Base-by-base conservation (phyloP, 345 rosid genomes). In the Euphorbia pulcherrima region DNA sequence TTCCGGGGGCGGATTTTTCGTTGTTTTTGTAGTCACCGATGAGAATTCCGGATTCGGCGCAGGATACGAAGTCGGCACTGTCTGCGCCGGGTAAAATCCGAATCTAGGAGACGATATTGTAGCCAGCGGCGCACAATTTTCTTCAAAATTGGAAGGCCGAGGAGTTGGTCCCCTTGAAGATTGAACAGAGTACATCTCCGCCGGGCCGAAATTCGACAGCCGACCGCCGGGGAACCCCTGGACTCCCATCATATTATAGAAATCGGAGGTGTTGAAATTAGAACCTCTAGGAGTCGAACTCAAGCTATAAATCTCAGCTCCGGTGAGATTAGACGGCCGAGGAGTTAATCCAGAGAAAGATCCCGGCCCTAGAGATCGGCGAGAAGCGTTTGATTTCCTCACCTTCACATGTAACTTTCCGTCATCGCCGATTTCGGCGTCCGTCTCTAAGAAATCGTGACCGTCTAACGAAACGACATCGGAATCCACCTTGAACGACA, bases 41-140 rank as follows among this genome's bases (percentile, higher is more conserved):
- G 96, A 74, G 20, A 90, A 86, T 66, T 90, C 97, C 5, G 97
- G 94, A 67, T 84, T 88, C n/a, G 97, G 98, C 18, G 88, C 87
- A 5, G 98, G 98, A 74, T 92, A 88, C 0, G 94, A 78, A 1
- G 89, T 73, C 14, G 89, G 91, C 4, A 69, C 88, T 0, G 87
- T 79, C 35, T 86, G 79, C 3, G 86, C 82, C 0, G 95, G 88
- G 65, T 87, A 80, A 76, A 87, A 86, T 18, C 98, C 97, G 64
- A 90, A 88, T 26, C 85, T 75, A 0, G 98, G 96, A 26, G 98
- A 84, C 0, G 90, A 83, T 29, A 83, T 57, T 0, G 71, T 30
- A 50, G 78, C 74, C 74, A 33, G 76, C 58, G 73, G 77, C 2
- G 83, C 78, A 53, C 70, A 77, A 57, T 78, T 89, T 70, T 93